phyloP scores from a whole-genome alignment of 2,329 filamentous ascomycete genomes.

The Raffaelea albimanens region DNA sequence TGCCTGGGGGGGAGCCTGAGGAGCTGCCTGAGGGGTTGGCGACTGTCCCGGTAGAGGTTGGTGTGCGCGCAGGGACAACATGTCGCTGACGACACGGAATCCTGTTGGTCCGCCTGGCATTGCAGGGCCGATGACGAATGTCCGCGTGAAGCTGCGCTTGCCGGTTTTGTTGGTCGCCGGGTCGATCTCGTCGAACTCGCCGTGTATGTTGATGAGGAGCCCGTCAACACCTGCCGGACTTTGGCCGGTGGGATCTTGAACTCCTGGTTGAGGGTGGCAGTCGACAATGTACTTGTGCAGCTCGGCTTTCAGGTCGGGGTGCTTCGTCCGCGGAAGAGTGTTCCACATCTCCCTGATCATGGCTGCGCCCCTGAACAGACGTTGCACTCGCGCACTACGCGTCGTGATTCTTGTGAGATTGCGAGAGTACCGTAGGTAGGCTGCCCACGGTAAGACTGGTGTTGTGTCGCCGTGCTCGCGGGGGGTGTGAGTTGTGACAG shows the following conservation, averaged over 20 bases:
- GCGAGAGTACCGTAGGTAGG: conserved; percentile 68
- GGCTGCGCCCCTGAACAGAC: conserved; percentile 54
- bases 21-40: conserved; percentile 9
- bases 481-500: conserved; percentile 54
- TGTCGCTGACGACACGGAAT: conserved; percentile 71
- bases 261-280: conserved; percentile 62
- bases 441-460: conserved; percentile 52
- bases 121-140: conserved; percentile 70
- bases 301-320: conserved; percentile 60
- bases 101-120: conserved; percentile 45
- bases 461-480: conserved; percentile 29
- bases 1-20: conserved; percentile 1
- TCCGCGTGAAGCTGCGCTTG: conserved; percentile 72
- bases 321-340: conserved; percentile 60
- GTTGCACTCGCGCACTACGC: conserved; percentile 44
- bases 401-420: conserved; percentile 65
- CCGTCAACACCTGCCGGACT: conserved; percentile 62
- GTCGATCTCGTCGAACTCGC: conserved; percentile 72
- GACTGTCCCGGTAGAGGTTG: conserved; percentile 35
- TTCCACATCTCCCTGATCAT: conserved; percentile 62
- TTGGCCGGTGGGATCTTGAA: conserved; percentile 60
- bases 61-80: conserved; percentile 64
- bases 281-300: conserved; percentile 73
- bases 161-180: conserved; percentile 43
- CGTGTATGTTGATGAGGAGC: conserved; percentile 69